A percentile compares a stretch with the other conserved stretches of the same genome.
Conservation (phyloP, 192 early-diverging fungal species). For the Coemansia pectinata region DNA sequence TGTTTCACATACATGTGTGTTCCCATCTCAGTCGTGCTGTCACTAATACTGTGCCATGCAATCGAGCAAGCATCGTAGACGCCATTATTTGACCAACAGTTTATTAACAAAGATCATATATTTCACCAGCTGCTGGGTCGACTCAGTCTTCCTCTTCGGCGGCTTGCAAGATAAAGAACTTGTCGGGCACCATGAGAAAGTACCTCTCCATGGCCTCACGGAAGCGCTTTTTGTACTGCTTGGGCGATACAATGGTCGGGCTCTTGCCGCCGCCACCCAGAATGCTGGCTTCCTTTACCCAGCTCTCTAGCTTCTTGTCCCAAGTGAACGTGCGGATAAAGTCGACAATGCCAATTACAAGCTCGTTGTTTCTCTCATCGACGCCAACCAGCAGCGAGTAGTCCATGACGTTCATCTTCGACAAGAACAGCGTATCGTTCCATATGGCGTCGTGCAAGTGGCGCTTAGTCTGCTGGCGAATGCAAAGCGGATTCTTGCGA, state of each 20-base stretch:
- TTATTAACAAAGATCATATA: background rate
- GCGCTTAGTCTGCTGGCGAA: conserved; percentile 87
- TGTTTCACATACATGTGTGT: background rate
- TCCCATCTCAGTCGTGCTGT: background rate
- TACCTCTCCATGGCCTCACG: conserved; percentile 91
- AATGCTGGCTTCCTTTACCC: conserved; percentile 94
- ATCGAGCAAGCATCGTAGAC: background rate
- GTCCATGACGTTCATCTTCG: conserved; percentile 96
- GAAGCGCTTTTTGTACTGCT: conserved; percentile 92
- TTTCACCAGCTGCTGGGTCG: background rate
- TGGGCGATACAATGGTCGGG: conserved; percentile 95
- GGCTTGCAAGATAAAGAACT: conserved; percentile 33
- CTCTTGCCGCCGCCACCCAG: conserved; percentile 89
- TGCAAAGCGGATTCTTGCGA: conserved; percentile 85
- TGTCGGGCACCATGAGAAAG: conserved; percentile 86
- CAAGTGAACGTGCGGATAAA: conserved; percentile 98
- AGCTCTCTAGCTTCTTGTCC: conserved; percentile 98
- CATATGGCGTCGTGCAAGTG: conserved; percentile 81
- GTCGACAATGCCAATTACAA: conserved; percentile 98
- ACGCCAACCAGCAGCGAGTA: conserved; percentile 96
- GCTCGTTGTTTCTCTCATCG: conserved; percentile 78
- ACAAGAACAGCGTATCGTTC: conserved; percentile 94
- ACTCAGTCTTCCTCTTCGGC: conserved; percentile 21
- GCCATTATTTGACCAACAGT: background rate
- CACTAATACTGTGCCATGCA: background rate